Evolutionary conservation across 176 grass and related monocot species (phyloP), one percentile per base, ranked within the genome.

Genomic region (Oryza glumipatula): DNA sequence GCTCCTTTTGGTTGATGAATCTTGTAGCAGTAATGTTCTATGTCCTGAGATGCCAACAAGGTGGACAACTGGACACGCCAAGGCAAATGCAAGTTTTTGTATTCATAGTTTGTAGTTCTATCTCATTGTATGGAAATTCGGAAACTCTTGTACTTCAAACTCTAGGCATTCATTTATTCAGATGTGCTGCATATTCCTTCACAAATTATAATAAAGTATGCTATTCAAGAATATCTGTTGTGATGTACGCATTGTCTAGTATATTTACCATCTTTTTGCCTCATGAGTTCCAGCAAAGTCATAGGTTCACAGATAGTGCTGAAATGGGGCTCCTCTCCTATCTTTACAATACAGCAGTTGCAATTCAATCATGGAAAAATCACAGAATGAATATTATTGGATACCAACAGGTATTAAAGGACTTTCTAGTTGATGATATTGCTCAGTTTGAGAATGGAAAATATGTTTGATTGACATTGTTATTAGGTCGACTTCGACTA

Each of bases 1-100:
- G 1, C 65, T 69, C 28, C 28, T 80, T 69, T 54, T 54, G 48
- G 46, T 49, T 54, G 30, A 79, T 79, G 77, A 79, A 67, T 23
- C 60, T 65, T 78, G n/a, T 47, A 46, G 68, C 5, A 41, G 68
- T 6, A 41, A 43, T 43, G 17, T 22, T 70, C 19, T 22, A 12
- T n/a, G 68, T 69, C 6, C 21, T 70, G 35, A 41, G 16, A 17
- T 70, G 33, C 9, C 9, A 38, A n/a, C 19, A 43, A 41, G 36
- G 9, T 7, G 51, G 36, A n/a, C 36, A 38, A 6, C 5, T 38
- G 10, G n/a, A 38, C 36, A 38, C 19, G 11, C 36, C 43, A 43
- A 22, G 68, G 11, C 15, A 10, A n/a, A 43, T 70, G 15, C 14
- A 56, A 56, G 51, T 56, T 56, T 19, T 56, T 56, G 51, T 2